Percentiles rank a stretch among this genome's conserved stretches.
Evolutionary conservation across 805 yeast species (phyloP).

Genomic region (Yamadazyma philogaea): DNA sequence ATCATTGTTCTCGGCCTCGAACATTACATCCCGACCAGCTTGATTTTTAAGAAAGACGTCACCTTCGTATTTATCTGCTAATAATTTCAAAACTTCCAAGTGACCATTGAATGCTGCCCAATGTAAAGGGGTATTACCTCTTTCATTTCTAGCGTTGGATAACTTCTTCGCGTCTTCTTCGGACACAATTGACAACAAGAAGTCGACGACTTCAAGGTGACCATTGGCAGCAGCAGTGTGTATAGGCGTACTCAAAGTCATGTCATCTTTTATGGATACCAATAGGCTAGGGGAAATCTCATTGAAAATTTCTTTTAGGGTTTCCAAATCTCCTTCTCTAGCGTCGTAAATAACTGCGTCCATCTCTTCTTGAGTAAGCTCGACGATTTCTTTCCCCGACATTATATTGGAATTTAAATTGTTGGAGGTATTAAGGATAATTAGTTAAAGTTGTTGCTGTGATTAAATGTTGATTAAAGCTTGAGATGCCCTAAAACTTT

Average conservation of each 20-base stretch:
- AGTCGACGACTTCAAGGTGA: conserved; percentile 64
- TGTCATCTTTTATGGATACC: conserved; percentile 56
- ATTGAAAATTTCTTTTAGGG: conserved; percentile 64
- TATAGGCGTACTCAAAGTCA: conserved; percentile 67
- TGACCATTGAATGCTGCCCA: conserved; percentile 96
- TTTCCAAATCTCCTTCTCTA: conserved; percentile 82
- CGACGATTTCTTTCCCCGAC: conserved; percentile 20
- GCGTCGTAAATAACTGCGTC: conserved; percentile 82
- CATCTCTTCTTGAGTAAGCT: conserved; percentile 67
- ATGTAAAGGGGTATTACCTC: conserved; percentile 92
- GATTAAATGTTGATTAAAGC: background rate
- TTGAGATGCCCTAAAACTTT: conserved; percentile 7
- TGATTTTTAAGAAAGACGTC: conserved; percentile 78
- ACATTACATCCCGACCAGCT: conserved; percentile 78
- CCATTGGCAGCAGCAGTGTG: conserved; percentile 98
- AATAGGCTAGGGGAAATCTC: conserved; percentile 47
- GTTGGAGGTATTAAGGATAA: no score
- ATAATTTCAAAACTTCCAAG: conserved; percentile 58
- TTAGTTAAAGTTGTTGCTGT: no score
- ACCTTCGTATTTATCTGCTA: conserved; percentile 72
- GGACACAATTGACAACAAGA: conserved; percentile 49
- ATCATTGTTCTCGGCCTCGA: conserved; percentile 80
- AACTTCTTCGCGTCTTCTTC: conserved; percentile 39
- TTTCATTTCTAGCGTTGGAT: conserved; percentile 51
- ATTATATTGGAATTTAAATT: conserved; percentile 6